These are phyloP conservation scores for Trametes villosa DNA, from an alignment of 768 basidiomycete genomes.

Conservation along the genomic window DNA sequence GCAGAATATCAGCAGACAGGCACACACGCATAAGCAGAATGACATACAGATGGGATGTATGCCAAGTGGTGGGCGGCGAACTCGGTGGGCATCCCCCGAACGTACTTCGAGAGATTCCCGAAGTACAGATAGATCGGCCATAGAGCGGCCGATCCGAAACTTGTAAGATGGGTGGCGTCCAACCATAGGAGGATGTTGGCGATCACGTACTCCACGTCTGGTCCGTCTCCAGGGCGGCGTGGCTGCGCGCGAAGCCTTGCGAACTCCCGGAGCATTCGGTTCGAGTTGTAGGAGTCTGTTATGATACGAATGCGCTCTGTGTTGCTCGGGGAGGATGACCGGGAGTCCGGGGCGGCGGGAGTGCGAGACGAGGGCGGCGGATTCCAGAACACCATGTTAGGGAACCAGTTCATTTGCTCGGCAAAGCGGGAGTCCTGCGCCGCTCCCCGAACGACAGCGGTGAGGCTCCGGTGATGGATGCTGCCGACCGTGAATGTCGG, in stretches of 20 bases:
- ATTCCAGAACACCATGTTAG: background rate
- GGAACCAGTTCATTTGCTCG: background rate
- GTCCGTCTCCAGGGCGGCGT: background rate
- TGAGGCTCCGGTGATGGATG: conserved; percentile 32
- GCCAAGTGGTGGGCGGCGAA: conserved; percentile 45
- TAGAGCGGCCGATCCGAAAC: conserved; percentile 30
- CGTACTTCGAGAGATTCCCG: conserved; percentile 48
- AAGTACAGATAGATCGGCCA: conserved; percentile 49
- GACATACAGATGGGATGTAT: conserved; percentile 46
- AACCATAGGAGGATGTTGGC: conserved; percentile 30
- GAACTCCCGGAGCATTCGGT: conserved; percentile 20
- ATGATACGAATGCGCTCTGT: conserved; percentile 15
- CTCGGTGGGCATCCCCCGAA: conserved; percentile 34
- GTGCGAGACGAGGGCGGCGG: background rate
- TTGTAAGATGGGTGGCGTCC: conserved; percentile 33
- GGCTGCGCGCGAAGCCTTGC: conserved; percentile 9
- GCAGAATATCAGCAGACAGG: background rate
- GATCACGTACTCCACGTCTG: conserved; percentile 13
- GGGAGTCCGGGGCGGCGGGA: too few species aligned
- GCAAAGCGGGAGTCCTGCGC: background rate
- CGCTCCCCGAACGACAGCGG: background rate
- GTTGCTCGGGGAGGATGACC: background rate
- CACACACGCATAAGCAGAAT: background rate
- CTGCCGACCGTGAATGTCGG: conserved; percentile 36
- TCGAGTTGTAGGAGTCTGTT: conserved; percentile 21